Conservation (phyloP, 108 stramenopile species). For the Pseudonitzschia multiseries region DNA sequence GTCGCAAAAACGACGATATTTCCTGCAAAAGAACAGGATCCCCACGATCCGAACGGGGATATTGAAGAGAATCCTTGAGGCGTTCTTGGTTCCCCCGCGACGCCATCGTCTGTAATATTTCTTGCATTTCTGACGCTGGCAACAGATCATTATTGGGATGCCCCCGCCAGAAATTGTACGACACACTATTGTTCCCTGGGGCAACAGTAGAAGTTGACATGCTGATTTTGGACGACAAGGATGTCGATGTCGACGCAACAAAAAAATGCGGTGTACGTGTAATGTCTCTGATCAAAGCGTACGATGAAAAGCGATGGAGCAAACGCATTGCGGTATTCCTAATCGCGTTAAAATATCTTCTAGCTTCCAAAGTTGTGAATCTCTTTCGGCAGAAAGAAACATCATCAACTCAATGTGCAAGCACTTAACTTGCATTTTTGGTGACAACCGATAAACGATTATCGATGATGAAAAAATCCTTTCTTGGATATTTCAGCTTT, state of each 20-base stretch:
- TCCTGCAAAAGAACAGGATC: conserved; percentile 34
- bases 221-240: background rate
- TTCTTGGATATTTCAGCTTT: too few relatives aligned
- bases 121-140: conserved; percentile 49
- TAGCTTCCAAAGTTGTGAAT: too few relatives aligned
- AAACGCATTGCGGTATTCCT: too few relatives aligned
- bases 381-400: too few relatives aligned
- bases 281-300: too few relatives aligned
- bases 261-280: too few relatives aligned
- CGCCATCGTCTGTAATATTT: conserved; percentile 32
- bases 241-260: background rate
- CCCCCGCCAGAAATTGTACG: conserved; percentile 54
- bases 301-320: too few relatives aligned
- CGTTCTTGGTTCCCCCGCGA: conserved; percentile 18
- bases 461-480: too few relatives aligned
- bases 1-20: conserved; percentile 46
- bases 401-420: too few relatives aligned
- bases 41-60: conserved; percentile 45
- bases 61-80: conserved; percentile 34
- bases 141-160: conserved; percentile 57
- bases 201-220: background rate
- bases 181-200: background rate
- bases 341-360: too few relatives aligned
- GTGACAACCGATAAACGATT: too few relatives aligned
- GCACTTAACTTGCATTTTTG: too few relatives aligned